Evolutionary conservation across 192 early-diverging fungal genomes (phyloP).

Genomic region (Podila epicladia): DNA sequence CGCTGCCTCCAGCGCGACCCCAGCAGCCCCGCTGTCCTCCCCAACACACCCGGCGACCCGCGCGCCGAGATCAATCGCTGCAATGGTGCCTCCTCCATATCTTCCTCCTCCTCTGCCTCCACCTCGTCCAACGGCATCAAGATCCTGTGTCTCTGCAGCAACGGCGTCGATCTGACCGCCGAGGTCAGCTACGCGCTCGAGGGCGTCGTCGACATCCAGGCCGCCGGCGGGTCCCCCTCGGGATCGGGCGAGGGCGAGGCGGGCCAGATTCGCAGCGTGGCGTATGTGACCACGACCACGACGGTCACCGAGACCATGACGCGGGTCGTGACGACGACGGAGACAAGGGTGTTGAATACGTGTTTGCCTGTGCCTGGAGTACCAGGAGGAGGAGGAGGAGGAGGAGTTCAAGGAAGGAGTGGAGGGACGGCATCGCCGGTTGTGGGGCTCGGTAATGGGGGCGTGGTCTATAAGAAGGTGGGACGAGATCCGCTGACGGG

Average conservation of each 20-base stretch:
- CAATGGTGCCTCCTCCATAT: constrained; percentile 9
- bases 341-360: too few relatives aligned
- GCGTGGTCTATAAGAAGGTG: too few relatives aligned
- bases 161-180: constrained; percentile 37
- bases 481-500: too few relatives aligned
- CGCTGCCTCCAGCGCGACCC: constrained; percentile 42
- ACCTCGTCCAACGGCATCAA: too few relatives aligned
- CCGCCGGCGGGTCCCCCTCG: constrained; percentile 14
- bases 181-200: constrained; percentile 34
- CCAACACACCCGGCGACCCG: neutral
- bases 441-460: too few relatives aligned
- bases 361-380: too few relatives aligned
- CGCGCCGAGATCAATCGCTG: constrained; percentile 32
- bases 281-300: constrained; percentile 2
- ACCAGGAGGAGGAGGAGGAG: too few relatives aligned
- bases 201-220: constrained; percentile 25
- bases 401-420: too few relatives aligned
- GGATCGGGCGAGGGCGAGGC: constrained; percentile 20
- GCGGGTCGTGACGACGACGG: neutral
- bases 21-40: neutral
- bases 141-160: constrained; percentile 40
- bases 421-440: too few relatives aligned
- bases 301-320: constrained; percentile 7
- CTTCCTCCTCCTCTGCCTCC: too few relatives aligned
- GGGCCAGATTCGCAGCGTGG: constrained; percentile 11